phyloP scores from a whole-genome alignment of 257 asterid genomes.

The Solanum piurae region DNA sequence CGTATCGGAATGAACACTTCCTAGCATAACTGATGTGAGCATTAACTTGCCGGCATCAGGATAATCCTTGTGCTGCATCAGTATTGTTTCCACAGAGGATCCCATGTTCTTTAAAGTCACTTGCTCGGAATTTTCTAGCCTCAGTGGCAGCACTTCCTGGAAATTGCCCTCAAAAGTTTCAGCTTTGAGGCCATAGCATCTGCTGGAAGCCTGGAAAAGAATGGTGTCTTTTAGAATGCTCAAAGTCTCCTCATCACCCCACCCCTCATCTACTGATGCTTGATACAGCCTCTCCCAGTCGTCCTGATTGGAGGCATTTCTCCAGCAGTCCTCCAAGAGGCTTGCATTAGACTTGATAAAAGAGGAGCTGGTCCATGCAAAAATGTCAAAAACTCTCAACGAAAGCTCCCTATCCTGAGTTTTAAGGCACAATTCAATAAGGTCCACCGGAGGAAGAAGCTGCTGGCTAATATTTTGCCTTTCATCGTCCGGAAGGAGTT shows the following conservation, averaged over 20 bases:
- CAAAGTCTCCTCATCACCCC: constrained; percentile 68
- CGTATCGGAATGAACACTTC: constrained; percentile 18
- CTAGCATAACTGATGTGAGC: constrained; percentile 62
- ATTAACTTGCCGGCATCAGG: constrained; percentile 86
- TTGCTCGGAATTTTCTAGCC: constrained; percentile 32
- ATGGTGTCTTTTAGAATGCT: constrained; percentile 44
- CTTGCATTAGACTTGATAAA: constrained; percentile 52
- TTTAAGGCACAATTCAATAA: constrained; percentile 66
- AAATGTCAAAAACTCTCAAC: constrained; percentile 65
- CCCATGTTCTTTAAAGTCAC: constrained; percentile 16
- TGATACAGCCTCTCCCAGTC: constrained; percentile 63
- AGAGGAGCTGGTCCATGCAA: constrained; percentile 82
- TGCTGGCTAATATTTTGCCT: constrained; percentile 33
- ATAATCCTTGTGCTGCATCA: constrained; percentile 81
- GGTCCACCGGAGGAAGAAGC: constrained; percentile 76
- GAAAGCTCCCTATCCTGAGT: constrained; percentile 42
- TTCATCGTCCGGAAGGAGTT: constrained; percentile 43
- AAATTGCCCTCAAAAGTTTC: constrained; percentile 53
- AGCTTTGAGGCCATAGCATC: constrained; percentile 69
- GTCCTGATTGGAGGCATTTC: constrained; percentile 81
- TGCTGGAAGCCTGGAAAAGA: constrained; percentile 66
- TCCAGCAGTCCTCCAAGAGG: constrained; percentile 94
- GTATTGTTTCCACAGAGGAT: constrained; percentile 55
- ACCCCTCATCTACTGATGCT: constrained; percentile 53
- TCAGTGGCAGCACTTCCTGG: constrained; percentile 60